These are phyloP conservation scores for Entomortierella parvispora DNA, from an alignment of 192 early-diverging fungal genomes.

Conservation along the genomic window DNA sequence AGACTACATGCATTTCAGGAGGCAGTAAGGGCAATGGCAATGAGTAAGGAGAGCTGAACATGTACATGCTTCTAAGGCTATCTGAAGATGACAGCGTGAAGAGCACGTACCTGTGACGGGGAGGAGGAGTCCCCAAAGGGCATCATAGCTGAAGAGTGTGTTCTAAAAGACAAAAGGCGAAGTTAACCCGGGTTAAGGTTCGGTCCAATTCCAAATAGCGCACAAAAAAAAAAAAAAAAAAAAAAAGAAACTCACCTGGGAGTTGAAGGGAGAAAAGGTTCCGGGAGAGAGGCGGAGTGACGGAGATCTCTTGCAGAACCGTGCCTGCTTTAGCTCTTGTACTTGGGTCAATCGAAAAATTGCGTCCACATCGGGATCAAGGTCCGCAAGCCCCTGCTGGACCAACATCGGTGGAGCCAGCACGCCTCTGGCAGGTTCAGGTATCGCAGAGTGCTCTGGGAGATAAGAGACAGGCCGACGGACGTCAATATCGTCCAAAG, in stretches of 20 bases:
- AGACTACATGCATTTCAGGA: background rate
- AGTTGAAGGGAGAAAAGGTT: background rate
- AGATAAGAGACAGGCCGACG: background rate
- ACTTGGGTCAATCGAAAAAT: background rate
- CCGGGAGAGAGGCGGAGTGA: background rate
- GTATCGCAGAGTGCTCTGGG: background rate
- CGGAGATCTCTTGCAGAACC: background rate
- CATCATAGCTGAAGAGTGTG: background rate
- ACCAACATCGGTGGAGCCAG: background rate
- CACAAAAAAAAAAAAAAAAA: too few relatives aligned
- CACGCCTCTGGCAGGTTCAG: background rate
- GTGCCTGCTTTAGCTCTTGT: background rate
- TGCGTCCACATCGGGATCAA: slow-evolving; percentile 1
- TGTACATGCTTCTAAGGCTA: background rate
- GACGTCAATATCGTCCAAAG: background rate
- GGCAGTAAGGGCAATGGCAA: background rate
- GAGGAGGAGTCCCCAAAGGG: background rate
- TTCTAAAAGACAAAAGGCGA: too few relatives aligned
- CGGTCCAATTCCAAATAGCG: background rate
- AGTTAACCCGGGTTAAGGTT: too few relatives aligned
- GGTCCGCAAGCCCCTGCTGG: background rate
- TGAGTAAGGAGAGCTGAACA: background rate
- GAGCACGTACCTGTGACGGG: background rate
- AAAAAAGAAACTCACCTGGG: too few relatives aligned
- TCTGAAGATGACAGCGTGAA: too few relatives aligned